Percentiles rank a stretch among this genome's conserved stretches.
These are phyloP conservation scores for Fraxinus baroniana DNA, from an alignment of 305 asterid genomes.

Conservation along the genomic window DNA sequence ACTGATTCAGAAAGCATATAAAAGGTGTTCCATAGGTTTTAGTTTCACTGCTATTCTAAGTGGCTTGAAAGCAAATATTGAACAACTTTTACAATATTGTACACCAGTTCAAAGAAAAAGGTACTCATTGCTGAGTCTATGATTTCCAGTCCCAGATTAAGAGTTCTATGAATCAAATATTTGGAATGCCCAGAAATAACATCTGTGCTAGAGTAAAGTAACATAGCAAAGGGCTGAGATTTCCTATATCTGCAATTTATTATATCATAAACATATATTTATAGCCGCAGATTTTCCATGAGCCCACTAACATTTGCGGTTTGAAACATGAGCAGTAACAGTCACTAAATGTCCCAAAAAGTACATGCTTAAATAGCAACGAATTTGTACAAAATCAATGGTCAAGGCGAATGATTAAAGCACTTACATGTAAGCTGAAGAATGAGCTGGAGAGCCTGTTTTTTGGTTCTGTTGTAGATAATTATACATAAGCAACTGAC, in stretches of 20 bases:
- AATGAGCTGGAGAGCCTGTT: not conserved
- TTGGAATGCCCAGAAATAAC: not conserved
- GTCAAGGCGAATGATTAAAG: not conserved
- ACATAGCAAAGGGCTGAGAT: not conserved
- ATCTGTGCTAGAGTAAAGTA: not conserved
- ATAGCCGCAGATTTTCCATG: not conserved
- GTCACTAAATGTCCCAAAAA: not conserved
- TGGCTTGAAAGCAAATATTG: not conserved
- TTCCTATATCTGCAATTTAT: not conserved
- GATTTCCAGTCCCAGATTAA: not conserved
- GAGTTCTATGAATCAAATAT: not conserved
- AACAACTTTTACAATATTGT: not conserved
- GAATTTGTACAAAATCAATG: not conserved
- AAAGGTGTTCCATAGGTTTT: not conserved
- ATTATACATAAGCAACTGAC: not conserved
- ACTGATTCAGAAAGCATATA: not conserved
- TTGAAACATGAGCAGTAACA: not conserved
- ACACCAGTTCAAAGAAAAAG: not conserved
- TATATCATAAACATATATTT: not conserved
- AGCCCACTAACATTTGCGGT: not conserved
- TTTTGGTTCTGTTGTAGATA: slow-evolving; percentile 21
- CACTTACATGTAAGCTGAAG: slow-evolving; percentile 22
- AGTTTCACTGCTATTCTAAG: not conserved
- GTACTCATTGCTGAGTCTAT: not conserved
- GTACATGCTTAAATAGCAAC: not conserved